These are phyloP conservation scores for Russula compacta DNA, from an alignment of 768 basidiomycete species.

Conservation along the genomic window DNA sequence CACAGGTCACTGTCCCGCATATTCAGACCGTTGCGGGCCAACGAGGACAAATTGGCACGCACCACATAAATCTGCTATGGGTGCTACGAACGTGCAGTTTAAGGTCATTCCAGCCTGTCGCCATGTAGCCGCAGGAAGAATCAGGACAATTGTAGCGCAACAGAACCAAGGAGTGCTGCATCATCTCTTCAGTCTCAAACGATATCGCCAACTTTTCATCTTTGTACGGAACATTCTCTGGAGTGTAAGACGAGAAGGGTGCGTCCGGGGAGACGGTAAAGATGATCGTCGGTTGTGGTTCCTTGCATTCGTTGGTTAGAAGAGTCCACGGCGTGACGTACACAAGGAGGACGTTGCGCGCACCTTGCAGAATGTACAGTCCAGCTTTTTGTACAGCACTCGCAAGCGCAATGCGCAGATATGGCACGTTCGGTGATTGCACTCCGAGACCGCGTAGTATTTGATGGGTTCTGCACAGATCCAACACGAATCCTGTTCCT, in stretches of 20 bases:
- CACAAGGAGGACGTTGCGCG: slow-evolving; percentile 15
- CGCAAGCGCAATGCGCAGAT: slow-evolving; percentile 82
- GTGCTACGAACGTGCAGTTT: slow-evolving; percentile 71
- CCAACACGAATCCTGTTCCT: slow-evolving; percentile 50
- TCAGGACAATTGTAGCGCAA: slow-evolving; percentile 94
- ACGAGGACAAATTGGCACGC: slow-evolving; percentile 22
- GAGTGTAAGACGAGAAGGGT: slow-evolving; percentile 49
- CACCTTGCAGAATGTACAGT: slow-evolving; percentile 97
- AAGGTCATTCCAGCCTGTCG: slow-evolving; percentile 82
- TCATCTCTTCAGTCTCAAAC: slow-evolving; percentile 89
- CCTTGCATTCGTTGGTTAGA: slow-evolving; percentile 33
- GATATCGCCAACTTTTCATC: slow-evolving; percentile 67
- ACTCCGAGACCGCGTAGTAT: slow-evolving; percentile 80
- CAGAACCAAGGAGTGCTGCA: slow-evolving; percentile 87
- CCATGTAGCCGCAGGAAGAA: slow-evolving; percentile 71
- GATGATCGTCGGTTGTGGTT: slow-evolving; percentile 63
- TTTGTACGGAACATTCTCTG: slow-evolving; percentile 49
- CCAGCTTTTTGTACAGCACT: slow-evolving; percentile 86
- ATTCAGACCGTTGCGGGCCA: not conserved
- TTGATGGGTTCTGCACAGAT: slow-evolving; percentile 94
- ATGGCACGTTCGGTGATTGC: slow-evolving; percentile 93
- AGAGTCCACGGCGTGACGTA: not conserved
- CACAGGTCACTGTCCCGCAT: slow-evolving; percentile 64
- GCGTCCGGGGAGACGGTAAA: slow-evolving; percentile 62
- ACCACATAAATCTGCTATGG: slow-evolving; percentile 83